Evolutionary conservation across 345 rosid species (phyloP).

Genomic region (Populus tremula): DNA sequence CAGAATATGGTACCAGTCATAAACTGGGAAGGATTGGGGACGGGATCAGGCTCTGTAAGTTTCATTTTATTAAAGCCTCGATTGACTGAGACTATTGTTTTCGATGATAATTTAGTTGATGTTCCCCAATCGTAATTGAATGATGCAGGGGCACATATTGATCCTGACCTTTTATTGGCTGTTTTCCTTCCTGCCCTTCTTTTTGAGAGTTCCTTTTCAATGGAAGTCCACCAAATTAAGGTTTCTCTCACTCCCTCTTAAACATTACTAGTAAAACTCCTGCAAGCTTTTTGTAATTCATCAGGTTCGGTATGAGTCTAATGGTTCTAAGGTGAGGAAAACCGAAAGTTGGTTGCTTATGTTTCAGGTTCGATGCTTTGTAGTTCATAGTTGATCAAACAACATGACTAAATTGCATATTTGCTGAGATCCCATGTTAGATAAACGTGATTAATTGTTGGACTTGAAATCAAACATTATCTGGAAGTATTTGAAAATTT

Average conservation of each 20-base stretch:
- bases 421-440: not conserved
- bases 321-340: not conserved
- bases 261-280: not conserved
- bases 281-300: not conserved
- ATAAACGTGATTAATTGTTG: not conserved
- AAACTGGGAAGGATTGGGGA: constrained; percentile 70
- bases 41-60: constrained; percentile 91
- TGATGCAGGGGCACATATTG: constrained; percentile 70
- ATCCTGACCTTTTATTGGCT: constrained; percentile 84
- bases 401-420: not conserved
- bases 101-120: not conserved
- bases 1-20: constrained; percentile 85
- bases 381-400: not conserved
- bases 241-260: constrained; percentile 30
- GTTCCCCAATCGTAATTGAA: constrained; percentile 2
- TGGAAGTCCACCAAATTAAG: constrained; percentile 97
- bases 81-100: not conserved
- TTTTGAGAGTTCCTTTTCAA: constrained; percentile 89
- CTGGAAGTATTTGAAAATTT: not conserved
- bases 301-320: not conserved
- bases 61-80: constrained; percentile 2
- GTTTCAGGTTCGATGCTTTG: not conserved
- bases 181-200: constrained; percentile 97
- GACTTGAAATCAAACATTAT: not conserved
- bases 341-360: not conserved